phyloP scores from a whole-genome alignment of 495 filamentous ascomycete species.

The Aspergillus ostianus region DNA sequence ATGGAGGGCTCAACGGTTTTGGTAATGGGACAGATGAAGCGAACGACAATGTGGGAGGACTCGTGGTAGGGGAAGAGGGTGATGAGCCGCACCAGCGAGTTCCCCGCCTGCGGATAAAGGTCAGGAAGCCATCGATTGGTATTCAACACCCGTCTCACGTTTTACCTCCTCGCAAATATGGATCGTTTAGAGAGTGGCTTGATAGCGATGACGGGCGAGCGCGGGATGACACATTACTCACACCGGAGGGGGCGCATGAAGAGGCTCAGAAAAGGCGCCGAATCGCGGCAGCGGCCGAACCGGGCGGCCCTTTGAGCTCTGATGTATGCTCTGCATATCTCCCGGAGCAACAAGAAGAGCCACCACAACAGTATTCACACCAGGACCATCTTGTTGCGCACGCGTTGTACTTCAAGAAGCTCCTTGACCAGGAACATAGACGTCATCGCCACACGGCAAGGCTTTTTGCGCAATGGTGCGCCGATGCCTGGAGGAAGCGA shows the following conservation, averaged over 20 bases:
- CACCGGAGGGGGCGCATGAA: slow-evolving; percentile 55
- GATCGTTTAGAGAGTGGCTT: slow-evolving; percentile 58
- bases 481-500: slow-evolving; percentile 46
- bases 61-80: slow-evolving; percentile 19
- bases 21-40: neutral
- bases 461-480: slow-evolving; percentile 45
- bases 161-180: slow-evolving; percentile 38
- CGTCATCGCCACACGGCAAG: slow-evolving; percentile 58
- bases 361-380: slow-evolving; percentile 76
- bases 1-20: slow-evolving; percentile 23
- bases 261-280: slow-evolving; percentile 53
- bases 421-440: slow-evolving; percentile 73
- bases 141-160: slow-evolving; percentile 55
- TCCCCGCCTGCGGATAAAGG: slow-evolving; percentile 50
- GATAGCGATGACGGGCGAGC: slow-evolving; percentile 41
- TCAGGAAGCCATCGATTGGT: slow-evolving; percentile 50
- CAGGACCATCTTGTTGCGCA: slow-evolving; percentile 81
- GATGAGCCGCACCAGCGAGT: slow-evolving; percentile 28
- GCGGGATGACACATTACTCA: slow-evolving; percentile 41
- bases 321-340: slow-evolving; percentile 71
- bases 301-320: slow-evolving; percentile 70
- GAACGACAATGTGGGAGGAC: slow-evolving; percentile 6
- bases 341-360: slow-evolving; percentile 72
- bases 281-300: slow-evolving; percentile 66
- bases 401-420: slow-evolving; percentile 72